Conservation (phyloP, 1,284 basidiomycete species). For the Psilocybe mexicana region DNA sequence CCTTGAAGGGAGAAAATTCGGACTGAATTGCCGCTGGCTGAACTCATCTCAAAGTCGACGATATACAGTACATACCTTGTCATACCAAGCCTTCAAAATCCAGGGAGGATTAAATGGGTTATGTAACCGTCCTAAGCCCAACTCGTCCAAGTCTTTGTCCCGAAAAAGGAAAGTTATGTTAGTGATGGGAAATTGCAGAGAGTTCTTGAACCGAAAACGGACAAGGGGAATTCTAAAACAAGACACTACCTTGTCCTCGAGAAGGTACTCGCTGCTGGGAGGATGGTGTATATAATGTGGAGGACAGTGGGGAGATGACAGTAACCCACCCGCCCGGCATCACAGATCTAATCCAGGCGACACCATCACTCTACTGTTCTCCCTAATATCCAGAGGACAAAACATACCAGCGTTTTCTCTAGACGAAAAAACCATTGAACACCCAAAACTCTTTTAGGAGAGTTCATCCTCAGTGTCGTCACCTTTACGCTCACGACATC, state of each 20-base stretch:
- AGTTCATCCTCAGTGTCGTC: background rate
- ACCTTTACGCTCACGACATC: background rate
- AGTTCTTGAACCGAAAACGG: conserved; percentile 21
- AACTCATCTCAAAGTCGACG: no score
- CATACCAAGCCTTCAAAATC: background rate
- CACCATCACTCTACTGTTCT: conserved; percentile 12
- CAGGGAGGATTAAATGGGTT: background rate
- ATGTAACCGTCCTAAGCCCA: background rate
- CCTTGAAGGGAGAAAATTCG: no score
- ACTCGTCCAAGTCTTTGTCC: conserved; percentile 16
- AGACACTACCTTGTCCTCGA: conserved; percentile 36
- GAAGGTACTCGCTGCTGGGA: conserved; percentile 10
- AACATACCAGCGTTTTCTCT: background rate
- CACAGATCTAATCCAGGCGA: conserved; percentile 22
- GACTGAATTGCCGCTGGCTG: no score
- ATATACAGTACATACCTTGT: no score
- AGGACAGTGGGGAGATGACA: conserved; percentile 17
- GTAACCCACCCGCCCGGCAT: conserved; percentile 11
- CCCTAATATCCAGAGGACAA: background rate
- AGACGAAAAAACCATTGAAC: background rate
- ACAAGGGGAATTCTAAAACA: conserved; percentile 33
- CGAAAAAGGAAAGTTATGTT: conserved; percentile 10
- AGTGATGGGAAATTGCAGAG: conserved; percentile 1
- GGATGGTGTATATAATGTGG: conserved; percentile 27
- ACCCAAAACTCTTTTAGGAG: conserved; percentile 6